A percentile compares a stretch with the other conserved stretches of the same genome.
Evolutionary conservation across 352 stramenopile genomes (phyloP).

Genomic region (Peronospora destructor): DNA sequence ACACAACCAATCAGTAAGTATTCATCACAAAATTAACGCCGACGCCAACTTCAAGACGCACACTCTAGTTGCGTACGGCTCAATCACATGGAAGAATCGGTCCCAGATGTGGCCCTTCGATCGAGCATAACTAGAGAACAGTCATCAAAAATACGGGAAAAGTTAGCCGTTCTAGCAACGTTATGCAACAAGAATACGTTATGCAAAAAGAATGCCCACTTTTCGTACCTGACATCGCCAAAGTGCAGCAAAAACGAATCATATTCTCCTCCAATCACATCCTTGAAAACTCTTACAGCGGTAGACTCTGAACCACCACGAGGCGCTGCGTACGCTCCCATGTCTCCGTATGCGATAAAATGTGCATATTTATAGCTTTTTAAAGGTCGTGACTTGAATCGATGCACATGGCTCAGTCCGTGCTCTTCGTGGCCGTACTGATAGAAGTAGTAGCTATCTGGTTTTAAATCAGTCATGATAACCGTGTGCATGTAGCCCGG

Average conservation of each 20-base stretch:
- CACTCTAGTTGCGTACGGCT: constrained; percentile 57
- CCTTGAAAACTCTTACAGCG: constrained; percentile 43
- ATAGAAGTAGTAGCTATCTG: constrained; percentile 48
- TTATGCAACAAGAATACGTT: background rate
- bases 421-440: constrained; percentile 51
- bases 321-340: constrained; percentile 44
- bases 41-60: constrained; percentile 17
- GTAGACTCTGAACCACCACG: constrained; percentile 38
- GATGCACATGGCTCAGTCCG: constrained; percentile 35
- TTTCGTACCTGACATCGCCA: constrained; percentile 56
- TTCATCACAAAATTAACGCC: background rate
- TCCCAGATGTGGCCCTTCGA: constrained; percentile 60
- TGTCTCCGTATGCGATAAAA: constrained; percentile 61
- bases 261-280: constrained; percentile 47
- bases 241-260: constrained; percentile 74
- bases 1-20: background rate
- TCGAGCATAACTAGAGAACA: constrained; percentile 47
- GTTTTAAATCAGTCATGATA: constrained; percentile 39
- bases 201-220: too few species aligned
- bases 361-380: constrained; percentile 30
- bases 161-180: background rate
- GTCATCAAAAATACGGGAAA: background rate
- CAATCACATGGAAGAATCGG: constrained; percentile 67
- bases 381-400: constrained; percentile 37
- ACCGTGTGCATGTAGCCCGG: constrained; percentile 63